Percentiles rank a stretch among this genome's conserved stretches.
phyloP scores from a whole-genome alignment of 148 eudicot genomes.

The Fagopyrum tataricum region DNA sequence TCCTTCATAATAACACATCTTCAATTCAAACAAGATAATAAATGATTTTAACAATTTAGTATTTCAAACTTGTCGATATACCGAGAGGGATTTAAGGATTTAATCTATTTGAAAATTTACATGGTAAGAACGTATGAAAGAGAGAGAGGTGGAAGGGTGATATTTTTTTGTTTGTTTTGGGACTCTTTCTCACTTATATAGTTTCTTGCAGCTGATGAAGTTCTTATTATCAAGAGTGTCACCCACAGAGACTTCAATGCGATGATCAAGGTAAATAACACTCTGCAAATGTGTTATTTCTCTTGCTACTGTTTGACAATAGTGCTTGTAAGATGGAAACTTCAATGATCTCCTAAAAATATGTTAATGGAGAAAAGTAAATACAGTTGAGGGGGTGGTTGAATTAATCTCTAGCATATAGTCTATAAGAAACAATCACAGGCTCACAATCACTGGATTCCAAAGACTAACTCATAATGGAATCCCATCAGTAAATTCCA shows the following conservation, averaged over 20 bases:
- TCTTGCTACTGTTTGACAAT: background rate
- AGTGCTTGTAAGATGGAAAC: background rate
- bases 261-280: slow-evolving; percentile 74
- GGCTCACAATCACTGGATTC: no score
- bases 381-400: background rate
- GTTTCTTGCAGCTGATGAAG: slow-evolving; percentile 74
- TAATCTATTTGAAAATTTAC: background rate
- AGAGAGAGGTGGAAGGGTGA: background rate
- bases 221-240: slow-evolving; percentile 89
- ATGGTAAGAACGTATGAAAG: background rate
- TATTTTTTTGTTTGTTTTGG: background rate
- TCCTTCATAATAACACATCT: background rate
- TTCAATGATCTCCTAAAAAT: background rate
- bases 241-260: slow-evolving; percentile 85
- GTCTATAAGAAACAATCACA: no score
- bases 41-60: background rate
- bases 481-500: no score
- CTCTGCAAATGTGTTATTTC: slow-evolving; percentile 6
- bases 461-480: no score
- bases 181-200: background rate
- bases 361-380: background rate
- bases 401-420: background rate
- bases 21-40: background rate
- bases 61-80: background rate
- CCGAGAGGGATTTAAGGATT: background rate